Evolutionary conservation across 768 basidiomycete genomes (phyloP).

Genomic region (Galerina sulciceps): DNA sequence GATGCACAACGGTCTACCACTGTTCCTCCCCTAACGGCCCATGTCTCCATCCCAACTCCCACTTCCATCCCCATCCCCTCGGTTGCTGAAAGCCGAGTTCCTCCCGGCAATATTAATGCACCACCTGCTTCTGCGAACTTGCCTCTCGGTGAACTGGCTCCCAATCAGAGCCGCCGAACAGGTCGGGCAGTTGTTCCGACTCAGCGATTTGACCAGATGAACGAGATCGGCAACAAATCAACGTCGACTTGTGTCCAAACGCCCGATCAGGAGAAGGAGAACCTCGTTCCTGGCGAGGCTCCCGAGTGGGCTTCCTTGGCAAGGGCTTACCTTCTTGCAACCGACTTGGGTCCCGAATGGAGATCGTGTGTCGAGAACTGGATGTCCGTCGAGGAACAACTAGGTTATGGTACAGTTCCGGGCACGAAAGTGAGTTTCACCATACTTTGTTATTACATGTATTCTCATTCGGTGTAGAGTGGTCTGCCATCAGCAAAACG

Average conservation of each 20-base stretch:
- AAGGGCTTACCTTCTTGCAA: not conserved
- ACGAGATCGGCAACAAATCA: not conserved
- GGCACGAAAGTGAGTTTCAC: conserved; percentile 5
- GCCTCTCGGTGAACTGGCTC: too few species aligned
- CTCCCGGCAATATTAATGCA: too few species aligned
- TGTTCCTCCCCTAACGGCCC: too few species aligned
- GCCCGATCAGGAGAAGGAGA: not conserved
- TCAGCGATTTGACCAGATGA: not conserved
- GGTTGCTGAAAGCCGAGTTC: too few species aligned
- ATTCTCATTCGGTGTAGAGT: not conserved
- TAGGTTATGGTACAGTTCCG: conserved; percentile 4
- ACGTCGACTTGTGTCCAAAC: not conserved
- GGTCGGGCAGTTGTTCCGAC: not conserved
- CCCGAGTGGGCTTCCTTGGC: conserved; percentile 1
- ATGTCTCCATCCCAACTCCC: too few species aligned
- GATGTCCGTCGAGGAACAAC: conserved; percentile 7
- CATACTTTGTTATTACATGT: not conserved
- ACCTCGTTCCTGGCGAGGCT: not conserved
- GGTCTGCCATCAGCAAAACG: not conserved
- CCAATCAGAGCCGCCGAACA: too few species aligned
- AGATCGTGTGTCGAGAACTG: conserved; percentile 3
- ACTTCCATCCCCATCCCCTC: too few species aligned
- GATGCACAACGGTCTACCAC: too few species aligned
- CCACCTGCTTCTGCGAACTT: too few species aligned
- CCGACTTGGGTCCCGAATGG: conserved; percentile 12